phyloP scores from a whole-genome alignment of 768 basidiomycete species.

The Cystofilobasidium bisporidii region DNA sequence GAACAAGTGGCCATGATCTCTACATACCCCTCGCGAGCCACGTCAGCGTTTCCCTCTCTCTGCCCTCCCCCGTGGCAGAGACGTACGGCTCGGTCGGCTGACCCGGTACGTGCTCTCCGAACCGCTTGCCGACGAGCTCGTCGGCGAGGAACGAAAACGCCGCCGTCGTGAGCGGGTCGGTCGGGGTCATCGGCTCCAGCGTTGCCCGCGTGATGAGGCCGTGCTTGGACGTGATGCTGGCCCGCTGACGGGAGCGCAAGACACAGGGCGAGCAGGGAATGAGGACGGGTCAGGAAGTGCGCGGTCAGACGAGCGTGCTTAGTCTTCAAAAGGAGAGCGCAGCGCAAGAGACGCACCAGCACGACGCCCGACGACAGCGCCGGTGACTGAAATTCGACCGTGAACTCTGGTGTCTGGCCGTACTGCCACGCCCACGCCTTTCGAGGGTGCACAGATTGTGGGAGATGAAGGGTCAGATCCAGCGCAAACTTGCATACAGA shows the following conservation, averaged over 20 bases:
- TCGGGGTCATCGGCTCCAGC: not conserved
- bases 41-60: not conserved
- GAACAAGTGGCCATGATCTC: too few species aligned
- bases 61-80: not conserved
- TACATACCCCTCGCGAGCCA: not conserved
- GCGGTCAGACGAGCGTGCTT: not conserved
- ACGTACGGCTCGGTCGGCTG: not conserved
- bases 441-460: too few species aligned
- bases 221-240: constrained; percentile 53
- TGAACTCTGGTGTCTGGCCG: constrained; percentile 90
- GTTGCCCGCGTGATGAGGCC: constrained; percentile 46
- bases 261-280: not conserved
- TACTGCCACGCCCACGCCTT: constrained; percentile 93
- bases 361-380: constrained; percentile 30
- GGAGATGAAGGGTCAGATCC: too few species aligned
- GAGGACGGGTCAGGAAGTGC: not conserved
- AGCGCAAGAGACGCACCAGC: not conserved
- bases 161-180: not conserved
- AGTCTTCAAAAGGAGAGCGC: constrained; percentile 1
- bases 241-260: constrained; percentile 38
- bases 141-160: not conserved
- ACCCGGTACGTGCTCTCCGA: not conserved
- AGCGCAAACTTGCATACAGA: too few species aligned
- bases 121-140: constrained; percentile 6
- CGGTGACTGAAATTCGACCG: constrained; percentile 49